Percentiles rank a stretch among this genome's conserved stretches.
phyloP scores from a whole-genome alignment of 768 basidiomycete species.

The Pleurotus cornucopiae region DNA sequence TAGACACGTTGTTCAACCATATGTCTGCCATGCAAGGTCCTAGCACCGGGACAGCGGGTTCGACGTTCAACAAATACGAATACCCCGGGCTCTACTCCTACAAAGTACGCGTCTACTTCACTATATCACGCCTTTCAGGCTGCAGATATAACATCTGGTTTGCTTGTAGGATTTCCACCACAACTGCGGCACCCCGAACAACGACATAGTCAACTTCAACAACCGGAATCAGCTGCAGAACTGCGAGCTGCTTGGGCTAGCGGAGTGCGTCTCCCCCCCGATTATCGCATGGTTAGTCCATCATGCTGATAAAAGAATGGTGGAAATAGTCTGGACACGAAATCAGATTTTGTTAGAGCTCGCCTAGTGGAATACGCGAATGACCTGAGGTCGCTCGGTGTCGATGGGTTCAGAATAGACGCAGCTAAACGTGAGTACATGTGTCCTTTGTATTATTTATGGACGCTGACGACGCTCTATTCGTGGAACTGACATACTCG shows the following conservation, averaged over 20 bases:
- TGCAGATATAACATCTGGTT: too few species aligned
- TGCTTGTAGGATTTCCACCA: slow-evolving; percentile 38
- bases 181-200: slow-evolving; percentile 33
- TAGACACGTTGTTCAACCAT: slow-evolving; percentile 4
- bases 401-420: slow-evolving; percentile 60
- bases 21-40: neutral
- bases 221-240: slow-evolving; percentile 37
- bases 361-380: slow-evolving; percentile 53
- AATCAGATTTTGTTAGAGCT: slow-evolving; percentile 53
- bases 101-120: neutral
- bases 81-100: neutral
- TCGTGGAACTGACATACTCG: too few species aligned
- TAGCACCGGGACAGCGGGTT: neutral
- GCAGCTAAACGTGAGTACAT: slow-evolving; percentile 50
- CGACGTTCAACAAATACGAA: neutral
- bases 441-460: too few species aligned
- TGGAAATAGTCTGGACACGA: slow-evolving; percentile 55
- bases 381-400: slow-evolving; percentile 56
- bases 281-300: neutral
- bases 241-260: slow-evolving; percentile 28
- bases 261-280: slow-evolving; percentile 24
- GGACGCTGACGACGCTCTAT: too few species aligned
- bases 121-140: too few species aligned
- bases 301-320: neutral
- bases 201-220: slow-evolving; percentile 38